Conservation (phyloP, 768 basidiomycete genomes). For the Pleurotus citrinopileatus region DNA sequence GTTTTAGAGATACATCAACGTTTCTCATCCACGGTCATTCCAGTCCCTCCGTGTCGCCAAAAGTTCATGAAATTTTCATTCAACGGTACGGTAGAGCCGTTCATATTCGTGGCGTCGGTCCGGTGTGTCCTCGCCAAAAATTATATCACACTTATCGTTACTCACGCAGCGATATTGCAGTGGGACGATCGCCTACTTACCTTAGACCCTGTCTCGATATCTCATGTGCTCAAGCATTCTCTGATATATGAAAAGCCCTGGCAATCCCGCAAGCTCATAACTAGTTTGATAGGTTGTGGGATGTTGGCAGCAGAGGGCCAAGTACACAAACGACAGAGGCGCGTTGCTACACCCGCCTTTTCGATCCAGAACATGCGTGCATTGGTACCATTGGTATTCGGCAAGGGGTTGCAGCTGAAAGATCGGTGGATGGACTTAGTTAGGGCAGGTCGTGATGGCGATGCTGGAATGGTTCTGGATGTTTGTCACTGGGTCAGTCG, state of each 20-base stretch:
- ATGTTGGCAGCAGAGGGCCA: slow-evolving; percentile 79
- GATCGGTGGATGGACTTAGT: slow-evolving; percentile 59
- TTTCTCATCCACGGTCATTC: slow-evolving; percentile 4
- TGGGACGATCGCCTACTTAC: slow-evolving; percentile 81
- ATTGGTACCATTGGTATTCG: slow-evolving; percentile 69
- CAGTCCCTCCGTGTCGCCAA: slow-evolving; percentile 53
- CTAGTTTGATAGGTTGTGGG: slow-evolving; percentile 77
- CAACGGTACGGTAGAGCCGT: slow-evolving; percentile 67
- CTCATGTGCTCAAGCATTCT: slow-evolving; percentile 71
- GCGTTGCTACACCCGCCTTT: slow-evolving; percentile 76
- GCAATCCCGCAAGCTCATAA: slow-evolving; percentile 72
- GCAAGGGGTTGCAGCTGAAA: slow-evolving; percentile 60
- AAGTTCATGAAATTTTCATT: slow-evolving; percentile 50
- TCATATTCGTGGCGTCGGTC: slow-evolving; percentile 63
- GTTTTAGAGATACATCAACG: background rate
- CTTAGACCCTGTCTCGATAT: slow-evolving; percentile 72
- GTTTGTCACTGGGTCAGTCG: slow-evolving; percentile 80
- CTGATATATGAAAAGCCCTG: slow-evolving; percentile 81
- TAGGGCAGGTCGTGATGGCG: slow-evolving; percentile 18
- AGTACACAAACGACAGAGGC: slow-evolving; percentile 76
- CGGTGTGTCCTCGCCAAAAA: slow-evolving; percentile 47
- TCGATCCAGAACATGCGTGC: slow-evolving; percentile 74
- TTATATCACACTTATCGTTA: background rate
- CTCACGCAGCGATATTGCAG: slow-evolving; percentile 29
- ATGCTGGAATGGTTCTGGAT: slow-evolving; percentile 51